A percentile compares a stretch with the other conserved stretches of the same genome.
These are phyloP conservation scores for Flaveria ramosissima DNA, from an alignment of 129 eudicot species.

Conservation along the genomic window DNA sequence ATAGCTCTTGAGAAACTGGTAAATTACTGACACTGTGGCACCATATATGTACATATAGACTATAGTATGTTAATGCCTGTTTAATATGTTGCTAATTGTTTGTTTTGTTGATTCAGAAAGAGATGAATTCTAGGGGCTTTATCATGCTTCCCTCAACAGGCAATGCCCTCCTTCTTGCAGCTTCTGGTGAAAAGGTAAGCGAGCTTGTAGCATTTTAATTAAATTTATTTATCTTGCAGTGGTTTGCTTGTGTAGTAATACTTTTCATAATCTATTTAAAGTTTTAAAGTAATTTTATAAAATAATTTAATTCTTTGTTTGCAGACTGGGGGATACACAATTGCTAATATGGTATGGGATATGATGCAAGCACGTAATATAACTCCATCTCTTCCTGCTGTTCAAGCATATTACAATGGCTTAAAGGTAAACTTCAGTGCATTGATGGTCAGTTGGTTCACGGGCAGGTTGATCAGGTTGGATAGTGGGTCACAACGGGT, in stretches of 20 bases:
- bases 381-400: constrained; percentile 66
- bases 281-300: neutral
- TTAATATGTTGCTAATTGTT: constrained; percentile 7
- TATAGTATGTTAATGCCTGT: neutral
- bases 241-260: neutral
- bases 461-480: neutral
- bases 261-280: neutral
- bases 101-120: constrained; percentile 41
- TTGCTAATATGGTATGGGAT: constrained; percentile 91
- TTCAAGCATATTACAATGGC: constrained; percentile 74
- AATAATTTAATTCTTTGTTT: constrained; percentile 8
- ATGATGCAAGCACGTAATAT: constrained; percentile 66
- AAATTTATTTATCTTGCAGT: neutral
- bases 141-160: constrained; percentile 45
- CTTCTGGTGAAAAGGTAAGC: constrained; percentile 86
- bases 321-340: constrained; percentile 77
- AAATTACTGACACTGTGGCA: constrained; percentile 16
- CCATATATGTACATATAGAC: neutral
- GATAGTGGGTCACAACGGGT: neutral
- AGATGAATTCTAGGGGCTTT: constrained; percentile 52
- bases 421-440: constrained; percentile 53
- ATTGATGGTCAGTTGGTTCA: neutral
- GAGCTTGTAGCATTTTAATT: neutral
- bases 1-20: constrained; percentile 83
- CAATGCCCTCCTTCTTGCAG: constrained; percentile 71